phyloP scores from a whole-genome alignment of 1,284 basidiomycete species.

The Ustilago hordei region DNA sequence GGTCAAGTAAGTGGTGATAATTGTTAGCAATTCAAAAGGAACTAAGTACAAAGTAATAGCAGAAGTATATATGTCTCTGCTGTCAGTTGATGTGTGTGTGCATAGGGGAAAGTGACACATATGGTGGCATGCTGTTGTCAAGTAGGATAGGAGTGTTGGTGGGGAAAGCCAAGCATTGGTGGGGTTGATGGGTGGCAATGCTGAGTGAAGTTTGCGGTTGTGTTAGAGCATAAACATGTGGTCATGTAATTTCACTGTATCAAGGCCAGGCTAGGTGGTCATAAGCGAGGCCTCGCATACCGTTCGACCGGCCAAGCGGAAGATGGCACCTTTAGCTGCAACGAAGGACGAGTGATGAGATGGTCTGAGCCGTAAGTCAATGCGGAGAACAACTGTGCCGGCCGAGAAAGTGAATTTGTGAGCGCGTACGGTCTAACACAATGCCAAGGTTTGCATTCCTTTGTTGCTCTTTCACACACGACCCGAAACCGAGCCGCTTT shows the following conservation, averaged over 20 bases:
- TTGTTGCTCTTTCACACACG: background rate
- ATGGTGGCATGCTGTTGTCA: too few species aligned
- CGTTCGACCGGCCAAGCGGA: constrained; percentile 72
- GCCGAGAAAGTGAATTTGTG: background rate
- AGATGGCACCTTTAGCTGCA: constrained; percentile 73
- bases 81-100: too few species aligned
- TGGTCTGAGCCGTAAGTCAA: background rate
- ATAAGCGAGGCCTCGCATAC: constrained; percentile 78
- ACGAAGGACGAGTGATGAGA: constrained; percentile 74
- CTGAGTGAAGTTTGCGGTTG: too few species aligned
- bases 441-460: background rate
- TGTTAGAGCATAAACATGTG: too few species aligned
- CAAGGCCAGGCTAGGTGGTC: constrained; percentile 61
- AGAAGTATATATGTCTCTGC: too few species aligned
- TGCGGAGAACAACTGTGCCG: constrained; percentile 11
- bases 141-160: too few species aligned
- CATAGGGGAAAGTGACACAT: too few species aligned
- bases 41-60: too few species aligned
- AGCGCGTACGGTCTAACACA: background rate
- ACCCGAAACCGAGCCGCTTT: background rate
- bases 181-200: too few species aligned
- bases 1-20: too few species aligned
- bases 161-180: too few species aligned
- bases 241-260: background rate
- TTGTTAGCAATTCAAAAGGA: too few species aligned